A percentile compares a stretch with the other conserved stretches of the same genome.
Evolutionary conservation across 2,329 filamentous ascomycete species (phyloP).

Genomic region (Calycina herbarum): DNA sequence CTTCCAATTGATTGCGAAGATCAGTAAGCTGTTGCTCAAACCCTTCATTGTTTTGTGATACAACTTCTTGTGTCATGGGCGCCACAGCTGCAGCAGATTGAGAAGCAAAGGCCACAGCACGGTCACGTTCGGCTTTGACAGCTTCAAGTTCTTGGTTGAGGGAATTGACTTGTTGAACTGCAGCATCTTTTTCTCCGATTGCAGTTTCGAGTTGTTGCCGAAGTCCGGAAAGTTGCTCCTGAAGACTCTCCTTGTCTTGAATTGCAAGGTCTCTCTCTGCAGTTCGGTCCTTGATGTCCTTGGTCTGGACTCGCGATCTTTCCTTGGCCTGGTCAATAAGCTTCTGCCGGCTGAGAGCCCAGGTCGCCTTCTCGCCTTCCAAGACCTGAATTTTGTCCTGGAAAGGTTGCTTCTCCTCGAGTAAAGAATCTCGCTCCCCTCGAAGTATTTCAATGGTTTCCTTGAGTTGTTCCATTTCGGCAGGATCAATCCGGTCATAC

Average conservation of each 20-base stretch:
- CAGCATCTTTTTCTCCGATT: slow-evolving; percentile 38
- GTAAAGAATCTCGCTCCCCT: slow-evolving; percentile 57
- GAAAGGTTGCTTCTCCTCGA: slow-evolving; percentile 45
- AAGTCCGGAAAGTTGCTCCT: slow-evolving; percentile 39
- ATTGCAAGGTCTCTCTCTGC: slow-evolving; percentile 43
- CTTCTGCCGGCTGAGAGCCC: slow-evolving; percentile 53
- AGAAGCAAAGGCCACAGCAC: slow-evolving; percentile 35
- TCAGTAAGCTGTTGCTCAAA: slow-evolving; percentile 52
- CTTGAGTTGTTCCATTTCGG: slow-evolving; percentile 87
- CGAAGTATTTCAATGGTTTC: slow-evolving; percentile 68
- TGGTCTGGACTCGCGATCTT: slow-evolving; percentile 53
- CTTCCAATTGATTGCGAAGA: slow-evolving; percentile 62
- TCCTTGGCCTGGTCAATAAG: slow-evolving; percentile 65
- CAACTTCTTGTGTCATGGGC: slow-evolving; percentile 45
- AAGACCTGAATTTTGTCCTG: slow-evolving; percentile 54
- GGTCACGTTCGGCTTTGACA: slow-evolving; percentile 47
- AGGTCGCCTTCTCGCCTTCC: slow-evolving; percentile 55
- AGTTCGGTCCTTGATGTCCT: slow-evolving; percentile 54
- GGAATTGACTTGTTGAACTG: slow-evolving; percentile 42
- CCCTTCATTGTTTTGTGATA: slow-evolving; percentile 52
- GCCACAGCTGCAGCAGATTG: slow-evolving; percentile 27
- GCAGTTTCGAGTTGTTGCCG: slow-evolving; percentile 51
- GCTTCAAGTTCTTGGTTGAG: slow-evolving; percentile 44
- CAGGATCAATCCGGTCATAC: slow-evolving; percentile 92
- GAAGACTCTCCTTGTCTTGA: slow-evolving; percentile 45